phyloP scores from a whole-genome alignment of 2,329 filamentous ascomycete species.

The Colletotrichum neosansevieriae region DNA sequence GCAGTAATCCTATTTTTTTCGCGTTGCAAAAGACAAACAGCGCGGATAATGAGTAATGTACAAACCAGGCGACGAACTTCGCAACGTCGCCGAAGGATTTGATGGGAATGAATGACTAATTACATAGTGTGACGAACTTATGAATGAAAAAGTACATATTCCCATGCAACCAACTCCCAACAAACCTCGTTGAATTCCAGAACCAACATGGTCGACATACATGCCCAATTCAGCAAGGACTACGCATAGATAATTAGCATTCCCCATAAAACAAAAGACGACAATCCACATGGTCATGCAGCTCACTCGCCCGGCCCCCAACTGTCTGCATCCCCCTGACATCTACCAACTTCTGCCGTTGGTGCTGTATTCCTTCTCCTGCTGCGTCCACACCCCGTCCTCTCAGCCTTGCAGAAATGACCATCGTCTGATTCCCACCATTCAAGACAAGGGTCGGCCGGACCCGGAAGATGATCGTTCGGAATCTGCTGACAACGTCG shows the following conservation, averaged over 20 bases:
- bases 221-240: not conserved
- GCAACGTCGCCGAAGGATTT: not conserved
- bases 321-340: not conserved
- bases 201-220: not conserved
- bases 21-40: not conserved
- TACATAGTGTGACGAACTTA: slow-evolving; percentile 29
- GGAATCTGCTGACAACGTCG: slow-evolving; percentile 24
- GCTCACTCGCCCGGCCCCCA: not conserved
- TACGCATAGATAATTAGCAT: not conserved
- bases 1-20: slow-evolving; percentile 13
- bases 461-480: slow-evolving; percentile 21
- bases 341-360: not conserved
- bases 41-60: not conserved
- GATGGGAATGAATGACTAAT: slow-evolving; percentile 1
- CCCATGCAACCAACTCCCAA: not conserved
- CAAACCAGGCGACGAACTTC: not conserved
- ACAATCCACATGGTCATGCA: slow-evolving; percentile 15
- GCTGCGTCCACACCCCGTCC: not conserved
- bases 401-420: slow-evolving; percentile 15
- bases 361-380: slow-evolving; percentile 1
- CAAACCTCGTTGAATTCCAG: not conserved
- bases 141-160: slow-evolving; percentile 12
- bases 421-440: slow-evolving; percentile 10
- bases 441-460: slow-evolving; percentile 4
- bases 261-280: slow-evolving; percentile 11